These are phyloP conservation scores for Fusarium papillatum DNA, from an alignment of 2,329 filamentous ascomycete species.

Conservation along the genomic window DNA sequence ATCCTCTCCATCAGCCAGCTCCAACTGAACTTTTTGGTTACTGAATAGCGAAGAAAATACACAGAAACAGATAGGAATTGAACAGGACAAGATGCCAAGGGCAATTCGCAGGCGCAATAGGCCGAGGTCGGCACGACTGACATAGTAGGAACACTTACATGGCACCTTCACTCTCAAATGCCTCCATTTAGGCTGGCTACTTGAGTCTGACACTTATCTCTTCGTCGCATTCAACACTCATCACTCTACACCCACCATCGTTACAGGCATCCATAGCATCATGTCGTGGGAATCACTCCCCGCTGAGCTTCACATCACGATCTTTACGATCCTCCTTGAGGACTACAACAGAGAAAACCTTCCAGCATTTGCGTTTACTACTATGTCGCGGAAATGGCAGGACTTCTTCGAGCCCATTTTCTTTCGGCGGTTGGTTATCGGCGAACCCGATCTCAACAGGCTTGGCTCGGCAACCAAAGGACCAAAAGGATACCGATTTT, in stretches of 20 bases:
- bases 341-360: neutral
- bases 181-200: neutral
- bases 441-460: neutral
- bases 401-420: neutral
- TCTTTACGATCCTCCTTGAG: neutral
- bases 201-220: neutral
- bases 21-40: neutral
- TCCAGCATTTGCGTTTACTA: neutral
- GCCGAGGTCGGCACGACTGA: neutral
- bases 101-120: neutral
- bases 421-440: neutral
- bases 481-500: neutral
- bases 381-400: neutral
- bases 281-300: neutral
- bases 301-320: neutral
- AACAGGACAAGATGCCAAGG: neutral
- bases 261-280: neutral
- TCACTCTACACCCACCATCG: neutral
- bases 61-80: neutral
- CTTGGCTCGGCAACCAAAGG: neutral
- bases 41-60: neutral
- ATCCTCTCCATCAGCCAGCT: neutral
- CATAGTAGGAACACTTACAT: neutral
- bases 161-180: neutral
- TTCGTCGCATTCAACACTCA: neutral